phyloP scores from a whole-genome alignment of 768 basidiomycete genomes.

The Lactarius quietus region DNA sequence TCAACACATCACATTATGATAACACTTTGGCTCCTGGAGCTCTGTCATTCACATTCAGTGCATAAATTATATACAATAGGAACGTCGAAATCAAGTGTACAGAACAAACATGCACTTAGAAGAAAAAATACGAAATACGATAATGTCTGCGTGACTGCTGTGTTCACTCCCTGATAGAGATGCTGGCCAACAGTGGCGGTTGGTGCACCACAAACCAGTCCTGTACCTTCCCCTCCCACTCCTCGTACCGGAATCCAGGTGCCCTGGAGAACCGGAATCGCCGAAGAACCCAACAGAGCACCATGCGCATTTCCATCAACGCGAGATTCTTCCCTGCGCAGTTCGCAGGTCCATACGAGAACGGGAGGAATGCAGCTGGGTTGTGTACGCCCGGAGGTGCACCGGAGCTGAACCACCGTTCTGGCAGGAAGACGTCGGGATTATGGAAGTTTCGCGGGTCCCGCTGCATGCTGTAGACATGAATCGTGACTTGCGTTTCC shows the following conservation, averaged over 20 bases:
- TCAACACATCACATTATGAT: no score
- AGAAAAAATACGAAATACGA: neutral
- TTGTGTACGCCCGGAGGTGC: slow-evolving; percentile 3
- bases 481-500: neutral
- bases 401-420: slow-evolving; percentile 4
- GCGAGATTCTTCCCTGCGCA: slow-evolving; percentile 29
- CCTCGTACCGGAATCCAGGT: neutral
- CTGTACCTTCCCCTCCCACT: neutral
- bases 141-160: neutral
- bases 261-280: slow-evolving; percentile 17
- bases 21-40: no score
- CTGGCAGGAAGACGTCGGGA: neutral
- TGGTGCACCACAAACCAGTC: slow-evolving; percentile 4
- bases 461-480: slow-evolving; percentile 7
- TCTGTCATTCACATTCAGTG: no score
- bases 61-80: no score
- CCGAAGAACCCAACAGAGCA: neutral
- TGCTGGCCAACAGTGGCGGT: neutral
- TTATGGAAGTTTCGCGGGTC: slow-evolving; percentile 7
- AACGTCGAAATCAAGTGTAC: slow-evolving; percentile 12
- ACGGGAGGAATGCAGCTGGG: slow-evolving; percentile 23
- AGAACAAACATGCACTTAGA: neutral
- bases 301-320: slow-evolving; percentile 17
- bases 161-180: neutral
- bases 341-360: slow-evolving; percentile 26